These are phyloP conservation scores for Thermoascus crustaceus DNA, from an alignment of 2,329 filamentous ascomycete genomes.

Conservation along the genomic window DNA sequence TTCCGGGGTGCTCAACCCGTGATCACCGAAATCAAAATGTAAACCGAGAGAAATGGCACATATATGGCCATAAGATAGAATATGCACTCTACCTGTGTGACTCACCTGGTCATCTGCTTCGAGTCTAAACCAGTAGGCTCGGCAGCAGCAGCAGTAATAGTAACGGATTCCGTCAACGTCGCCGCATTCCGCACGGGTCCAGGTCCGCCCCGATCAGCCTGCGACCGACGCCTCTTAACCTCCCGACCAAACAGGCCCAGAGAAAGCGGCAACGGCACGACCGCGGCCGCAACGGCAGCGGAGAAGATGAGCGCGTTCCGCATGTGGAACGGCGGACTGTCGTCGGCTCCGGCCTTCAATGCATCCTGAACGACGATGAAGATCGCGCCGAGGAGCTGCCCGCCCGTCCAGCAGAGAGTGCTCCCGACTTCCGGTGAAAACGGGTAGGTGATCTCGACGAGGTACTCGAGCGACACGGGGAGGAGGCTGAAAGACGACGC, in stretches of 20 bases:
- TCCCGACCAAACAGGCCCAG: constrained; percentile 61
- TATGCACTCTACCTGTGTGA: too few species aligned
- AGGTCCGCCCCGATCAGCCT: constrained; percentile 26
- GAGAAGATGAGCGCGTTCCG: constrained; percentile 67
- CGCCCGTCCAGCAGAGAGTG: constrained; percentile 75
- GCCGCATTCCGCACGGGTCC: too few species aligned
- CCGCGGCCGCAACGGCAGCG: constrained; percentile 58
- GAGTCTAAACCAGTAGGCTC: too few species aligned
- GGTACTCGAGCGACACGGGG: constrained; percentile 75
- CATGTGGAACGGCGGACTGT: constrained; percentile 62
- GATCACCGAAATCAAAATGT: too few species aligned
- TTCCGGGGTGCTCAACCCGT: too few species aligned
- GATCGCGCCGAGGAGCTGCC: constrained; percentile 74
- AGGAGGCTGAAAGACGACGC: constrained; percentile 72
- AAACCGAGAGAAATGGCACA: too few species aligned
- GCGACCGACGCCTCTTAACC: constrained; percentile 31
- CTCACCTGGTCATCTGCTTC: too few species aligned
- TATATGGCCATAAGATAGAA: too few species aligned
- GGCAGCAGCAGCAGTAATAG: too few species aligned
- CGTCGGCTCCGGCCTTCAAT: constrained; percentile 46
- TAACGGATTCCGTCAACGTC: too few species aligned
- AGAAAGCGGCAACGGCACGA: constrained; percentile 58
- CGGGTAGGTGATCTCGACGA: constrained; percentile 81
- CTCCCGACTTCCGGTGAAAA: constrained; percentile 77
- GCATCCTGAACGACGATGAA: constrained; percentile 80